Conservation (phyloP, 768 basidiomycete genomes). For the Phaffia australis region DNA sequence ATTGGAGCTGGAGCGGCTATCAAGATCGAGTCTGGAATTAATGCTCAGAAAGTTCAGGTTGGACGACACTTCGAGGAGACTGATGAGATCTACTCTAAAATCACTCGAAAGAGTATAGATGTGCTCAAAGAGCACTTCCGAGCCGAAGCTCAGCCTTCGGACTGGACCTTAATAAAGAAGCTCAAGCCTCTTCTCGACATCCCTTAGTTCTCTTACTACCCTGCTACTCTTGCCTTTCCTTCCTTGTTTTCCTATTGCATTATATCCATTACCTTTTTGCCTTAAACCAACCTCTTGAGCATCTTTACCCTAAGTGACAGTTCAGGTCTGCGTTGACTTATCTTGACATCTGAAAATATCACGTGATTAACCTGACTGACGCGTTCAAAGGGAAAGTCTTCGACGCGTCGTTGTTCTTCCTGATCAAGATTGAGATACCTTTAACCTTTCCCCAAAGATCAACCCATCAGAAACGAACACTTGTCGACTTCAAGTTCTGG, state of each 20-base stretch:
- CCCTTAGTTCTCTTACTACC: conserved; percentile 17
- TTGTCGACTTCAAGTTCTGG: too few species aligned
- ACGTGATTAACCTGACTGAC: too few species aligned
- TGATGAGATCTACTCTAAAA: conserved; percentile 81
- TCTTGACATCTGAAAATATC: too few species aligned
- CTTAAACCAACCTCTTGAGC: too few species aligned
- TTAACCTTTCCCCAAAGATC: too few species aligned
- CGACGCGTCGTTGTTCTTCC: too few species aligned
- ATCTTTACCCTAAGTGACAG: too few species aligned
- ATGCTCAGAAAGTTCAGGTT: conserved; percentile 43
- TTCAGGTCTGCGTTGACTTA: too few species aligned
- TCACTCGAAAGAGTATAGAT: conserved; percentile 87
- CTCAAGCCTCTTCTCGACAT: conserved; percentile 47
- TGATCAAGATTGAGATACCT: too few species aligned
- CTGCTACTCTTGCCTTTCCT: neutral
- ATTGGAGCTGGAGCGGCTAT: conserved; percentile 60
- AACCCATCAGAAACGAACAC: too few species aligned
- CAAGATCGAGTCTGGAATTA: conserved; percentile 95
- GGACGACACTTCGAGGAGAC: conserved; percentile 51
- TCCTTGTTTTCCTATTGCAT: neutral
- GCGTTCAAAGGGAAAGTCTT: too few species aligned
- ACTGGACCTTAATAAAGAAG: conserved; percentile 84
- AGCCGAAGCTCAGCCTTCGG: conserved; percentile 74
- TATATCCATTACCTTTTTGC: neutral
- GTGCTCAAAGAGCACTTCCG: conserved; percentile 77